These are phyloP conservation scores for Hypocrella siamensis DNA, from an alignment of 2,329 filamentous ascomycete genomes.

Conservation along the genomic window DNA sequence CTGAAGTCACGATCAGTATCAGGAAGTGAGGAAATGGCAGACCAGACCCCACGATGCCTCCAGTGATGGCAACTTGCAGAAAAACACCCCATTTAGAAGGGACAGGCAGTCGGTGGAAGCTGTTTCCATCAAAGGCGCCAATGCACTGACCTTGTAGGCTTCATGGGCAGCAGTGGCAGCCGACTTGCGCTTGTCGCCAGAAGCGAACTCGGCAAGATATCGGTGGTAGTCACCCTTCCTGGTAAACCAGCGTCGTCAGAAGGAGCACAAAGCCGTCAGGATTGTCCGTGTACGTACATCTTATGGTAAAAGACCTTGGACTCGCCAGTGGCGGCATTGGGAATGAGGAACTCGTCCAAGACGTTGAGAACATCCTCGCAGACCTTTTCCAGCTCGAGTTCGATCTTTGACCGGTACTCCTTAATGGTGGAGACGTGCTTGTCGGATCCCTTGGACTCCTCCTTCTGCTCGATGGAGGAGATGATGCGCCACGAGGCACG, in stretches of 20 bases:
- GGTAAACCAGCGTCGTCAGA: slow-evolving; percentile 2
- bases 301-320: slow-evolving; percentile 99
- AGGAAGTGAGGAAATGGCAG: slow-evolving; percentile 5
- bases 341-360: slow-evolving; percentile 82
- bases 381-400: slow-evolving; percentile 91
- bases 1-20: slow-evolving; percentile 26
- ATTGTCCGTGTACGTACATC: slow-evolving; percentile 51
- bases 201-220: slow-evolving; percentile 86
- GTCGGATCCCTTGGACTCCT: slow-evolving; percentile 95
- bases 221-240: slow-evolving; percentile 98
- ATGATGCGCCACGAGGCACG: slow-evolving; percentile 99
- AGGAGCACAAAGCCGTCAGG: slow-evolving; percentile 1
- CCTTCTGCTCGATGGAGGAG: slow-evolving; percentile 99
- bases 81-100: too few species aligned
- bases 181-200: slow-evolving; percentile 80
- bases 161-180: slow-evolving; percentile 79
- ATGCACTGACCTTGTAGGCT: slow-evolving; percentile 95
- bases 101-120: too few species aligned
- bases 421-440: slow-evolving; percentile 90
- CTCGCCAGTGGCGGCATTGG: slow-evolving; percentile 90
- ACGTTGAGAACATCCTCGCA: slow-evolving; percentile 97
- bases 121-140: not conserved
- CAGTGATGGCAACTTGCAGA: too few species aligned
- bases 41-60: too few species aligned
- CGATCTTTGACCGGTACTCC: slow-evolving; percentile 97